phyloP scores from a whole-genome alignment of 371 early-diverging fungal species.

The Apophysomyces trapeziformis region DNA sequence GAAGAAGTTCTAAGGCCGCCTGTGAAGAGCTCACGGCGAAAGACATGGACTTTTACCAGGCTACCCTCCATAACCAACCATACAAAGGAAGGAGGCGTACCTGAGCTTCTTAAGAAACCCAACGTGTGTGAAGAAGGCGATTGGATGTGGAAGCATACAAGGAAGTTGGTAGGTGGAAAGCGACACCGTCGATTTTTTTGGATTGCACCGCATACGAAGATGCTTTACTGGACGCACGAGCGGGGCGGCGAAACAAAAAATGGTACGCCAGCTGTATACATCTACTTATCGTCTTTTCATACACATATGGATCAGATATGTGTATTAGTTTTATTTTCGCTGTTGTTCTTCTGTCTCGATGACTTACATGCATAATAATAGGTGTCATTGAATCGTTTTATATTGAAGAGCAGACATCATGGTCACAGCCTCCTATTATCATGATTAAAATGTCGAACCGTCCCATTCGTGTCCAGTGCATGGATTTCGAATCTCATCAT shows the following conservation, averaged over 20 bases:
- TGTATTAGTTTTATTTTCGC: neutral
- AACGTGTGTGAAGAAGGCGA: neutral
- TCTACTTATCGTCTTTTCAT: neutral
- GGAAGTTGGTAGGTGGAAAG: conserved; percentile 6
- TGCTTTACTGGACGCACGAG: conserved; percentile 15
- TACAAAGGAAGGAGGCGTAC: neutral
- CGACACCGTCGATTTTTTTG: conserved; percentile 19
- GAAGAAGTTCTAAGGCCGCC: neutral
- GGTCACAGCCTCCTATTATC: conserved; percentile 6
- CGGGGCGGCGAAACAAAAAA: neutral
- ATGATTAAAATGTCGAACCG: conserved; percentile 13
- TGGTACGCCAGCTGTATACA: neutral
- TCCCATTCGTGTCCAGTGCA: conserved; percentile 18
- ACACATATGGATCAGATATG: neutral
- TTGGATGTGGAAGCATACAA: conserved; percentile 26
- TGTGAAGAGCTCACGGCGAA: neutral
- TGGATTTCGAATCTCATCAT: conserved; percentile 14
- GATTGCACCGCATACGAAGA: conserved; percentile 13
- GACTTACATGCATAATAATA: neutral
- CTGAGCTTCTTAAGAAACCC: too few species aligned
- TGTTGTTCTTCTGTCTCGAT: too few species aligned
- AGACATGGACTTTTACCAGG: neutral
- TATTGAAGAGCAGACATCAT: conserved; percentile 1
- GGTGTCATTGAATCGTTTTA: conserved; percentile 15
- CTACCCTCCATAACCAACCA: conserved; percentile 1